Evolutionary conservation across 257 asterid species (phyloP), one percentile per base, ranked within the genome.

Genomic region (Leonotis leonurus): DNA sequence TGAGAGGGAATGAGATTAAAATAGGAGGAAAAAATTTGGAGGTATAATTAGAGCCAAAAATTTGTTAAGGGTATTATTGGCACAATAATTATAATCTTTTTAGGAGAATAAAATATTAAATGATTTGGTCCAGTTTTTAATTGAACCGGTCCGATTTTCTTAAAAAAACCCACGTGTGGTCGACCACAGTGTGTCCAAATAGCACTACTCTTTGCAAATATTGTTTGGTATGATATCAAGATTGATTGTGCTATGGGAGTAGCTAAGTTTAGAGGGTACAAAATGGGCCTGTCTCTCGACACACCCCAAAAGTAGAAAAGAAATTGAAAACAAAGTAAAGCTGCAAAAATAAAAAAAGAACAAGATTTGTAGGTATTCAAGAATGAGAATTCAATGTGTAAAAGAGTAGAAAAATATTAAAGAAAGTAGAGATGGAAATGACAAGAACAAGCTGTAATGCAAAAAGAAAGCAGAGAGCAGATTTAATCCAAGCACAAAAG

Each of bases 381-480:
- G 70, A 62, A 57, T 46, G 56, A 70, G 71, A 65, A 70, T 62
- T 64, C 69, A 73, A 57, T 68, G 78, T 61, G 70, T 66, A 62
- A 10, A 50, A 33, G 39, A 33, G 0, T 3, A 5, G 12, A 12
- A 56, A 82, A 70, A n/a, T 12, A 27, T 22, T 21, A 22, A 63
- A 57, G 48, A 59, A 60, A 59, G 58, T 54, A 29, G 59, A 22
- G 56, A 52, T 40, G 44, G 77, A 81, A 65, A 78, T 56, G 81
- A 78, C 77, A 48, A 27, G 8, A 76, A 55, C 69, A 67, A 78
- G 82, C 76, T 82, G 79, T 74, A 70, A 56, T 69, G 80, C 84
- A 81, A 65, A 20, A 33, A 35, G 24, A 65, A 60, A n/a, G n/a
- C 7, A 78, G 56, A 74, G 30, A 45, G 41, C 71, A 69, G 70